Percentiles rank a stretch among this genome's conserved stretches.
phyloP scores from a whole-genome alignment of 2,329 filamentous ascomycete genomes.

The Cephalotrichum gorgonifer region DNA sequence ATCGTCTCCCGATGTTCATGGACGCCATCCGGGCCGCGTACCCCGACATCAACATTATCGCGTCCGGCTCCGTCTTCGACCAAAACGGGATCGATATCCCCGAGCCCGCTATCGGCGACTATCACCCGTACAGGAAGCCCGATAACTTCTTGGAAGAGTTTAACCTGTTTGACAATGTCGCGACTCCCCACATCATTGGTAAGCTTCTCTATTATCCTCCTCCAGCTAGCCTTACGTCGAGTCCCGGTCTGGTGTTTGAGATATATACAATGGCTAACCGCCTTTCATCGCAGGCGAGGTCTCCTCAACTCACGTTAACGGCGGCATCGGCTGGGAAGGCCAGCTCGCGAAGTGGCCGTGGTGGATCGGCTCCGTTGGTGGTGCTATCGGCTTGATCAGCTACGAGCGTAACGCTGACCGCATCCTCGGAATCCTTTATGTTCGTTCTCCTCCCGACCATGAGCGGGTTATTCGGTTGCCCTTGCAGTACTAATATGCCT shows the following conservation, averaged over 20 bases:
- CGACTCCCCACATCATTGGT: constrained; percentile 19
- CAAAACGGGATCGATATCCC: constrained; percentile 31
- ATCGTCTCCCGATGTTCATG: constrained; percentile 49
- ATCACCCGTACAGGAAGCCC: constrained; percentile 40
- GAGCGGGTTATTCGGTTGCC: not conserved
- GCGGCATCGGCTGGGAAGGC: constrained; percentile 35
- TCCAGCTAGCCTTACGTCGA: no score
- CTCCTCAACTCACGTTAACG: constrained; percentile 39
- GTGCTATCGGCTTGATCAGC: constrained; percentile 55
- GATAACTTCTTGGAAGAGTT: constrained; percentile 39
- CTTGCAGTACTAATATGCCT: not conserved
- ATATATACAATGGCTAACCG: not conserved
- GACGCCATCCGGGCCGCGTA: constrained; percentile 46
- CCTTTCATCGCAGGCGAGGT: constrained; percentile 30
- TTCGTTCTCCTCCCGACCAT: not conserved
- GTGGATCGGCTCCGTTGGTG: constrained; percentile 51
- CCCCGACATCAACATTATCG: constrained; percentile 46
- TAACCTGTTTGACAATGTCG: constrained; percentile 39
- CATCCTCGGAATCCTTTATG: constrained; percentile 41
- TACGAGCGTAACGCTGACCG: constrained; percentile 55
- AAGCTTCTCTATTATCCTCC: not conserved
- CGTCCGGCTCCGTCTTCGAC: constrained; percentile 34
- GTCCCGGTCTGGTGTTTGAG: not conserved
- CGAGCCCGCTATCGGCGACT: constrained; percentile 32
- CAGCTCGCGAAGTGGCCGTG: constrained; percentile 36